Percentiles rank a stretch among this genome's conserved stretches.
Evolutionary conservation across 2,329 filamentous ascomycete species (phyloP).

Genomic region (Alternaria sp.): DNA sequence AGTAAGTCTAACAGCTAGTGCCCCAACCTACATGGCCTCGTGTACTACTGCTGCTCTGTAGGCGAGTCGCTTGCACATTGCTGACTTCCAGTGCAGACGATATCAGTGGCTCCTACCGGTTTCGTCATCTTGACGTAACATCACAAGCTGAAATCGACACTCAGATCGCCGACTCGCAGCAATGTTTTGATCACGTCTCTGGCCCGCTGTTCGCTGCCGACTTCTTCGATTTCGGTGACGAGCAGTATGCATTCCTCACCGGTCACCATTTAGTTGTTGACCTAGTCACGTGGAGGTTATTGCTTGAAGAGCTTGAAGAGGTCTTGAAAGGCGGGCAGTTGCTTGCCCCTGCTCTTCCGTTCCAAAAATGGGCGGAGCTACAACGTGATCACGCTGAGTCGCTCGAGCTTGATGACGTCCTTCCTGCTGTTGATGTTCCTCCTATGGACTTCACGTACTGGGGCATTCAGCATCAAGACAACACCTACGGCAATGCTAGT

Average conservation of each 20-base stretch:
- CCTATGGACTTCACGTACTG: slow-evolving; percentile 47
- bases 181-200: slow-evolving; percentile 32
- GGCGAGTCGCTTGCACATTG: not conserved
- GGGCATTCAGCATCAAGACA: slow-evolving; percentile 46
- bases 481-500: slow-evolving; percentile 48
- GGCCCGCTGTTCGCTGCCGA: slow-evolving; percentile 45
- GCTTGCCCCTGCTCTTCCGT: slow-evolving; percentile 41
- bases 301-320: slow-evolving; percentile 55
- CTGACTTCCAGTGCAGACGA: slow-evolving; percentile 23
- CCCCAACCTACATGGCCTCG: not conserved
- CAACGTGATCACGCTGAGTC: slow-evolving; percentile 46
- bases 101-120: slow-evolving; percentile 35
- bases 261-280: slow-evolving; percentile 52
- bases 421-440: slow-evolving; percentile 41
- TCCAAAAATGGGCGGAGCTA: slow-evolving; percentile 49
- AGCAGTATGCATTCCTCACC: slow-evolving; percentile 44
- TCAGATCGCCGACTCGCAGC: slow-evolving; percentile 41
- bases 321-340: slow-evolving; percentile 39
- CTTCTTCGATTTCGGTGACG: slow-evolving; percentile 41
- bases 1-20: slow-evolving; percentile 12
- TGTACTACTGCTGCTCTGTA: not conserved
- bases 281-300: slow-evolving; percentile 55
- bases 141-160: slow-evolving; percentile 34
- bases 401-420: slow-evolving; percentile 28
- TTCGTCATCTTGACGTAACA: slow-evolving; percentile 29